Base-by-base conservation (phyloP, 2,329 filamentous ascomycete species). In the Pseudogymnoascus sp. region DNA sequence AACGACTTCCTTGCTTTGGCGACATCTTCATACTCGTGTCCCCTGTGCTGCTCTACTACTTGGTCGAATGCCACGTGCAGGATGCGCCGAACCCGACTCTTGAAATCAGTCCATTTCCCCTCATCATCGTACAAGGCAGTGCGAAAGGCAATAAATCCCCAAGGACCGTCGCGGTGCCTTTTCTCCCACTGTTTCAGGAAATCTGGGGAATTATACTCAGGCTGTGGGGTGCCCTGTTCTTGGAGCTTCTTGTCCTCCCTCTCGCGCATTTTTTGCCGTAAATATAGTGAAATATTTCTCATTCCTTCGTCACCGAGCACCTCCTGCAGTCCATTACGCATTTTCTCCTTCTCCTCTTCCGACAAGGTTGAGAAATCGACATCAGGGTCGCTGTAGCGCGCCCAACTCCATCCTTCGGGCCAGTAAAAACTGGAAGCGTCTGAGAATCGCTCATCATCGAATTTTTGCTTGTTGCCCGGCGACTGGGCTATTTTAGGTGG, bases 131-230 rank as follows among this genome's bases (percentile, higher is more conserved):
- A 11, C 33, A 36, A 39, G 33, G 58, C 25, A 30, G 63, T 59
- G n/a, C 60, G 36, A 33, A 65, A 65, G 5, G 60, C 64, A 12
- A 64, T 50, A 37, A 67, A 63, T 1, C 65, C 65, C 60, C 62
- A 66, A 6, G 41, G 14, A 14, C 37, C 25, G 18, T 12, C 22
- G 25, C 35, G 33, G 14, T 59, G 30, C 11, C 36, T 36, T 22
- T 28, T 59, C 6, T 39, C 14, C 57, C 57, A 59, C 15, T 59
- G 57, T 15, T 25, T 59, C 33, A 59, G 33, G 15, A 20, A 59
- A 22, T 59, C 57, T 5, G 57, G 57, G 14, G 57, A 18, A 11
- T n/a, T 58, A 28, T 50, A 50, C 6, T 28, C 28, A 15, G 43
- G 20, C n/a, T 20, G 20, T 9, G 28, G 43, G 43, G 18, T 20